Evolutionary conservation across 768 basidiomycete species (phyloP).

Genomic region (Candolleomyces efflorescens): DNA sequence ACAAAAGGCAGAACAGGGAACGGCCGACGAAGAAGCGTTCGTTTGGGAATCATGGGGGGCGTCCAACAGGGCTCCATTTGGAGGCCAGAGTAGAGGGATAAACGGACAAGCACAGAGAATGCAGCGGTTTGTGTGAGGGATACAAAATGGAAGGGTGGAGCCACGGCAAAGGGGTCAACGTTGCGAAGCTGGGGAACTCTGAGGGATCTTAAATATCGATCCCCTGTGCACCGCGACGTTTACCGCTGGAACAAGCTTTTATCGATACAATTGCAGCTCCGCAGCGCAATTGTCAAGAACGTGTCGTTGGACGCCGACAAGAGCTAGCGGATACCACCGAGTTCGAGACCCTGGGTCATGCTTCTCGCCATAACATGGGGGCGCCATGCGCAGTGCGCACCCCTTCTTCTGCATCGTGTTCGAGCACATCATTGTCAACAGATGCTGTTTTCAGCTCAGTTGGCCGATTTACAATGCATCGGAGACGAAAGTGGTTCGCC

Average conservation of each 20-base stretch:
- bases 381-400: neutral
- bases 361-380: neutral
- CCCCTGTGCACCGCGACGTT: neutral
- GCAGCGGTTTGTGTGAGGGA: neutral
- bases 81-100: neutral
- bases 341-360: neutral
- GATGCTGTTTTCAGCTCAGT: neutral
- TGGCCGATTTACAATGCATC: neutral
- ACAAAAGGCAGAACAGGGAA: constrained; percentile 6
- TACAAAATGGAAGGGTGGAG: neutral
- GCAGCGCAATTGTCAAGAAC: neutral
- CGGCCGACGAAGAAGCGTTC: neutral
- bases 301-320: neutral
- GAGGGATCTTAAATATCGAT: neutral
- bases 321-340: neutral
- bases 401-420: constrained; percentile 1
- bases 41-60: neutral
- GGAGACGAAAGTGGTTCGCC: neutral
- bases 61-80: neutral
- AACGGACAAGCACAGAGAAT: neutral
- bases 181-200: neutral
- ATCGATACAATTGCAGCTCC: neutral
- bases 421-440: neutral
- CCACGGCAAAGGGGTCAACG: neutral
- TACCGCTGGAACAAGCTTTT: neutral